phyloP scores from a whole-genome alignment of 2,329 filamentous ascomycete species.

The Corniculantispora saksenae region DNA sequence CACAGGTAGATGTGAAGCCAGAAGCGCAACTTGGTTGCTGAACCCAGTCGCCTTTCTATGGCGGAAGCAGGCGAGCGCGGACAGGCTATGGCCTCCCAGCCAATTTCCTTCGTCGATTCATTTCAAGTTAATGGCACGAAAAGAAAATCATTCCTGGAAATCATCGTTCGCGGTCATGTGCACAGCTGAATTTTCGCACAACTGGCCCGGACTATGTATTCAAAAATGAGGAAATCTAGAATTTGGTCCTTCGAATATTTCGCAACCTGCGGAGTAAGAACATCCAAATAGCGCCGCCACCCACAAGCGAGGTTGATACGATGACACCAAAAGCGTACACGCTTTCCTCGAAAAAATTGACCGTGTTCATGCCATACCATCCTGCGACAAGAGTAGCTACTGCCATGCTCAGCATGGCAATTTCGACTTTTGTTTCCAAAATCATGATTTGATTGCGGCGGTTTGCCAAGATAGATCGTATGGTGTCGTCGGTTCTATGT shows the following conservation, averaged over 20 bases:
- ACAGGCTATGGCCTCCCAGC: too few relatives aligned
- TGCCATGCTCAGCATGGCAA: conserved; percentile 37
- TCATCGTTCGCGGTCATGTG: too few relatives aligned
- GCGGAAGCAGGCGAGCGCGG: too few relatives aligned
- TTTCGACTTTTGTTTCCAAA: conserved; percentile 37
- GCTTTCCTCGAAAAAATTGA: conserved; percentile 38
- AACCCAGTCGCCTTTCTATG: too few relatives aligned
- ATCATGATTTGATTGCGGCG: conserved; percentile 41
- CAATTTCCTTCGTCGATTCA: too few relatives aligned
- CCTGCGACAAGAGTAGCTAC: conserved; percentile 37
- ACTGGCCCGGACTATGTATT: too few relatives aligned
- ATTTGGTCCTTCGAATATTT: not conserved
- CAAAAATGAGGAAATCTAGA: not conserved
- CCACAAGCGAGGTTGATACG: conserved; percentile 5
- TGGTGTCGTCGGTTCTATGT: conserved; percentile 33
- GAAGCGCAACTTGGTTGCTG: too few relatives aligned
- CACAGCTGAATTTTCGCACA: too few relatives aligned
- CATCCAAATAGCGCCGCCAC: conserved; percentile 19
- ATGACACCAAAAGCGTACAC: conserved; percentile 28
- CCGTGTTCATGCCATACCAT: conserved; percentile 39
- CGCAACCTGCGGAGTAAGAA: conserved; percentile 12
- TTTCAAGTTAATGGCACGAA: too few relatives aligned
- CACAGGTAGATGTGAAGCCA: too few relatives aligned
- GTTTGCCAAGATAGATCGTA: conserved; percentile 35
- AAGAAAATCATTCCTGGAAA: too few relatives aligned